These are phyloP conservation scores for Sarocladium strictum DNA, from an alignment of 2,329 filamentous ascomycete genomes.

Conservation along the genomic window DNA sequence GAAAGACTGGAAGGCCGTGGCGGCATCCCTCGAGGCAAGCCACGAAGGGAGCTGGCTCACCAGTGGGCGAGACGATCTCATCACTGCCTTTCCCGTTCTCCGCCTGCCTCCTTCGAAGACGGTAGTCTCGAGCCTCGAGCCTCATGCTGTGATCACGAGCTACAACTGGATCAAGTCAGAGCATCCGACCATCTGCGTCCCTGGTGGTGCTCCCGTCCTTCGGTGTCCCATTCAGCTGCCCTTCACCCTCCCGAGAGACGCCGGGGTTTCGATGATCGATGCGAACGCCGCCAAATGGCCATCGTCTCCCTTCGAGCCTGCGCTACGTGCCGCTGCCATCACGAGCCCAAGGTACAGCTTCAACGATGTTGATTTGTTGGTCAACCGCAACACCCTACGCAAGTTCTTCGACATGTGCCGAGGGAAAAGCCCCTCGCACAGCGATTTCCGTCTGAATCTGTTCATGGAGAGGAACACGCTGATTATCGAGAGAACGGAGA, in stretches of 20 bases:
- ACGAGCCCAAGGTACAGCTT: conserved; percentile 20
- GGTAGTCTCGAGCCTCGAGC: background rate
- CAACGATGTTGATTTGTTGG: conserved; percentile 22
- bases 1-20: too few species aligned
- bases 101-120: background rate
- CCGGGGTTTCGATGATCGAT: background rate
- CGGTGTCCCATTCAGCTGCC: background rate
- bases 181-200: background rate
- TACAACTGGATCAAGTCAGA: background rate
- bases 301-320: conserved; percentile 18
- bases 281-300: background rate
- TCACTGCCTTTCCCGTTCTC: background rate
- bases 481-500: conserved; percentile 14
- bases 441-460: conserved; percentile 17
- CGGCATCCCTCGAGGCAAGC: too few species aligned
- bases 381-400: conserved; percentile 19
- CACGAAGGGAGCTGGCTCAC: too few species aligned
- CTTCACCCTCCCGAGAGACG: background rate
- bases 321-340: conserved; percentile 20
- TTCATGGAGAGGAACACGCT: conserved; percentile 12
- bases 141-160: background rate
- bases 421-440: background rate
- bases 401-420: conserved; percentile 20
- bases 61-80: background rate
- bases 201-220: background rate